A percentile compares a stretch with the other conserved stretches of the same genome.
These are phyloP conservation scores for Ramaria sp. DNA, from an alignment of 768 basidiomycete genomes.

Conservation along the genomic window DNA sequence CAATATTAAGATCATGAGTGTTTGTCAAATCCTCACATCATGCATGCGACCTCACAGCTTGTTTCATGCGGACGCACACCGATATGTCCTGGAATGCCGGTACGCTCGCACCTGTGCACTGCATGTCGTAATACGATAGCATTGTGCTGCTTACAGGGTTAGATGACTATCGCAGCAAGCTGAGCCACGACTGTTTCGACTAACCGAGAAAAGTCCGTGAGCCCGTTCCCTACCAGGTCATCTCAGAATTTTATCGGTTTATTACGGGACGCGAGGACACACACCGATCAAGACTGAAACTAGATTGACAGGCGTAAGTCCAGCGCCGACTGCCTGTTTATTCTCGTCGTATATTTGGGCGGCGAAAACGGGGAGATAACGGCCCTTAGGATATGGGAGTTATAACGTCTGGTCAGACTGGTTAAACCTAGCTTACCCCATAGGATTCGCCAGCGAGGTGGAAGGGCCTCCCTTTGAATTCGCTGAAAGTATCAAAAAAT, in stretches of 20 bases:
- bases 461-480: conserved; percentile 58
- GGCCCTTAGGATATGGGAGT: conserved; percentile 31
- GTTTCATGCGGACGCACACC: conserved; percentile 50
- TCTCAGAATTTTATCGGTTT: too few species aligned
- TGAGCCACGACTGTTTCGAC: conserved; percentile 7
- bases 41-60: conserved; percentile 27
- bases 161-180: not conserved
- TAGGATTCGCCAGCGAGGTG: conserved; percentile 54
- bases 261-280: too few species aligned
- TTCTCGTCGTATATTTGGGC: conserved; percentile 72
- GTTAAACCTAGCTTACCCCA: conserved; percentile 24
- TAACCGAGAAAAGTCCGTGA: conserved; percentile 44
- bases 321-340: conserved; percentile 27
- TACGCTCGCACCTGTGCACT: conserved; percentile 39
- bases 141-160: conserved; percentile 18
- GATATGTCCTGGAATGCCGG: conserved; percentile 27
- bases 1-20: not conserved
- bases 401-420: too few species aligned
- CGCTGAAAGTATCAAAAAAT: conserved; percentile 63
- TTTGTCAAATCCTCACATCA: too few species aligned
- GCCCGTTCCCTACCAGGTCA: conserved; percentile 36
- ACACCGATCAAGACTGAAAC: conserved; percentile 35
- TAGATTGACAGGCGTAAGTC: conserved; percentile 39
- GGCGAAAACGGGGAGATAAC: conserved; percentile 66
- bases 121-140: conserved; percentile 34